A percentile compares a stretch with the other conserved stretches of the same genome.
Evolutionary conservation across 306 rosid genomes (phyloP).

Genomic region (Corylus avellana): DNA sequence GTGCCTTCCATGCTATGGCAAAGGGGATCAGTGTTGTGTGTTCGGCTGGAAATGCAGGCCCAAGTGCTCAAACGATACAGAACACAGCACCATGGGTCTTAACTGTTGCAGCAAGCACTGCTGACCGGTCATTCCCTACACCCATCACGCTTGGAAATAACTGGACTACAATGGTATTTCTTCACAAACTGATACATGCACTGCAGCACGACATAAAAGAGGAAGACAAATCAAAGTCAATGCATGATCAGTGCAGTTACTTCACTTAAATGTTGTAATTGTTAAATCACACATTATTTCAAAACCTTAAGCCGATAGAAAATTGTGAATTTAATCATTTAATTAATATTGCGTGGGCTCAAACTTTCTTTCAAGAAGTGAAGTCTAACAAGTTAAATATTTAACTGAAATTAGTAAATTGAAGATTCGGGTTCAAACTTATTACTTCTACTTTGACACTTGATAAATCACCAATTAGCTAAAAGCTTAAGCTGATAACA

Average conservation of each 20-base stretch:
- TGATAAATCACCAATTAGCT: no score
- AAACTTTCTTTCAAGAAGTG: no score
- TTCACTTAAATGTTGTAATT: not conserved
- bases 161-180: constrained; percentile 42
- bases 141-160: constrained; percentile 46
- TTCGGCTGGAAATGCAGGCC: constrained; percentile 47
- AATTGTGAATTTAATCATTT: no score
- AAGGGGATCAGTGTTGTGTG: constrained; percentile 48
- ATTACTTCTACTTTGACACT: no score
- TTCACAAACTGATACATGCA: constrained; percentile 6
- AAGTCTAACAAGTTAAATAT: no score
- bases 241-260: not conserved
- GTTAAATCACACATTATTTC: no score
- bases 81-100: constrained; percentile 51
- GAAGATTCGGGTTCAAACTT: no score
- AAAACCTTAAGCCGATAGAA: no score
- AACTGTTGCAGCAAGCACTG: constrained; percentile 47
- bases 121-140: constrained; percentile 52
- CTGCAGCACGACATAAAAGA: not conserved
- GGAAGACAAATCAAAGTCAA: no score
- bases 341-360: no score
- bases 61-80: constrained; percentile 36
- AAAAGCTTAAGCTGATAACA: no score
- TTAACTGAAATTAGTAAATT: no score
- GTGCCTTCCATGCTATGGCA: constrained; percentile 53